Evolutionary conservation across 78 protist genomes (phyloP), one percentile per base, ranked within the genome.

Genomic region (Monocercomonoides exilis): DNA sequence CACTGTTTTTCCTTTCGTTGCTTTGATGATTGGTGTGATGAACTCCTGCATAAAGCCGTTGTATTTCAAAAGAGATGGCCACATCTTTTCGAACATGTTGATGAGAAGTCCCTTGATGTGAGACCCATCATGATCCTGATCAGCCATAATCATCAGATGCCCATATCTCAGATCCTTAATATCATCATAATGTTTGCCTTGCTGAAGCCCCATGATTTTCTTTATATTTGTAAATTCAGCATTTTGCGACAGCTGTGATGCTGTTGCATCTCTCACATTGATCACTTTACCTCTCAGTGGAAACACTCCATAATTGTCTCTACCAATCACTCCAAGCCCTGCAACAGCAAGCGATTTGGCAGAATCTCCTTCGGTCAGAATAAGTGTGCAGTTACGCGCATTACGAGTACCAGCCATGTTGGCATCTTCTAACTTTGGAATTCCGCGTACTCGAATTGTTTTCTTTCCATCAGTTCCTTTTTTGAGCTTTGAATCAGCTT

Each of bases 51-150:
- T 46, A 85, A 98, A 98, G 44, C 94, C 95, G 21, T 87, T 88
- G 21, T 87, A 36, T 32, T 90, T 87, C 44, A 96, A 86, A 43
- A 98, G 90, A 32, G 92, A 44, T 42, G 99, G 99, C 99, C 99
- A 99, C 84, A 92, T 92, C 45, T 46, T 64, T 90, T 98, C 98
- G 77, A 98, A 6, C 41, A 96, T 89, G 92, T 98, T 98, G 91
- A 99, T 94, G 44, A 99, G 45, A 6, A 99, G 93, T 2, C 99
- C 99, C 89, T 99, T 99, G 91, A 99, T 99, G 95, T 99, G 99
- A 38, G 99, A 96, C 34, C 99, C 99, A 87, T 99, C 99, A 63
- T 92, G 92, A 87, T 99, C 99, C 94, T 94, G 96, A 88, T 97
- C 99, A 21, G 99, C 82, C 99, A 98, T 98, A 89, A 98, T 95